Evolutionary conservation across 768 basidiomycete genomes (phyloP), one percentile per base, ranked within the genome.

Genomic region (Butyriboletus loyo): DNA sequence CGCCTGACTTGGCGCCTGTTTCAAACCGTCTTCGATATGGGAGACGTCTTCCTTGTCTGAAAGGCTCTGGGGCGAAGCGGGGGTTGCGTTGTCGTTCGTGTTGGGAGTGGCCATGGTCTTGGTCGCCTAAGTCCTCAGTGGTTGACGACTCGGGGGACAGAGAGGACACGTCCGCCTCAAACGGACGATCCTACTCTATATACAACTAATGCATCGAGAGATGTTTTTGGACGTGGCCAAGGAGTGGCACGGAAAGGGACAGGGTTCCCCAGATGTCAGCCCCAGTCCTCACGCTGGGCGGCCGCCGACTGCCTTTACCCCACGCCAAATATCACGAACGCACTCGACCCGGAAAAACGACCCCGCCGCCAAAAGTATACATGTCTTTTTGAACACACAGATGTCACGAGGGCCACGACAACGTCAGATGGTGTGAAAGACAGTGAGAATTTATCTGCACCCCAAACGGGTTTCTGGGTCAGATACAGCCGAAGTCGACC

Each of bases 21-120:
- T 50, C 10, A 5, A 7, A n/a, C 15, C 24, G 3, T 17, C 49
- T 27, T 58, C 49, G 19, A 46, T 13, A 14, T 58, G 44, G 22
- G 38, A 15, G 19, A 24, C 2, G 4, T 53, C 14, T 10, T 19
- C 49, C 44, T 57, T 57, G 17, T 57, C 55, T 6, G 49, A 52
- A 21, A 46, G 49, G 22, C 55, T 44, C 22, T 28, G 25, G 2
- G 51, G 32, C 27, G 51, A 34, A 1, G 43, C 9, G 10, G 31
- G 31, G 27, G 49, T 10, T 24, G 14, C 9, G 46, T 8, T 8
- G 27, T 27, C 32, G 17, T 50, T 22, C 5, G n/a, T 3, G 24
- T 50, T 50, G 5, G 21, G 10, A 22, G 4, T 35, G 24, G 34
- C 25, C 50, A 51, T 50, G 46, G 15, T 27, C 19, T 28, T 22